These are phyloP conservation scores for Backusella luteola DNA, from an alignment of 192 early-diverging fungal species.

Conservation along the genomic window DNA sequence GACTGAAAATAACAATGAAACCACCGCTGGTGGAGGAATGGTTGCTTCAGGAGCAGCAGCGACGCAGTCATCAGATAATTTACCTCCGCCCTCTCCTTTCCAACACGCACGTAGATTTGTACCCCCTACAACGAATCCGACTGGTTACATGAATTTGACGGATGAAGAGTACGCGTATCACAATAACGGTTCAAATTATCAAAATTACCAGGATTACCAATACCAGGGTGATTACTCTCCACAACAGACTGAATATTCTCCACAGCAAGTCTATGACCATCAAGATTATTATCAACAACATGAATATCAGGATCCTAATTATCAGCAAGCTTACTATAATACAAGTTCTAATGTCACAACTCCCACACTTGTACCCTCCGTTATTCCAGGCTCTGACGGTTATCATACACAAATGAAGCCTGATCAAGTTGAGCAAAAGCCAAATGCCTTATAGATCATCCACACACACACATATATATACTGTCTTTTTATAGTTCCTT, in stretches of 20 bases:
- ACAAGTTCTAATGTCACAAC: not conserved
- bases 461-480: not conserved
- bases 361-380: not conserved
- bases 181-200: not conserved
- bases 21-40: not conserved
- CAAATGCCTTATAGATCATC: conserved; percentile 1
- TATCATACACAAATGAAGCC: conserved; percentile 10
- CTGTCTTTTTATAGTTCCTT: not conserved
- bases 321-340: conserved; percentile 1
- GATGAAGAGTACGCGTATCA: conserved; percentile 21
- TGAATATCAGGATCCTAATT: not conserved
- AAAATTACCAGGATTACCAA: not conserved
- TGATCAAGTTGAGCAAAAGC: conserved; percentile 12
- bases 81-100: conserved; percentile 17
- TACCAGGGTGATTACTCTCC: not conserved
- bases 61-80: conserved; percentile 12
- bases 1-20: conserved; percentile 17
- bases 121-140: conserved; percentile 6
- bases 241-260: not conserved
- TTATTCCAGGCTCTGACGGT: not conserved
- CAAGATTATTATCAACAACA: conserved; percentile 7
- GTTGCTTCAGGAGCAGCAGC: conserved; percentile 2
- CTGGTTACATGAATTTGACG: conserved; percentile 22
- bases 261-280: not conserved
- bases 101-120: conserved; percentile 21